Percentiles rank a stretch among this genome's conserved stretches.
phyloP scores from a whole-genome alignment of 768 basidiomycete species.

The Auricularia heimuer region DNA sequence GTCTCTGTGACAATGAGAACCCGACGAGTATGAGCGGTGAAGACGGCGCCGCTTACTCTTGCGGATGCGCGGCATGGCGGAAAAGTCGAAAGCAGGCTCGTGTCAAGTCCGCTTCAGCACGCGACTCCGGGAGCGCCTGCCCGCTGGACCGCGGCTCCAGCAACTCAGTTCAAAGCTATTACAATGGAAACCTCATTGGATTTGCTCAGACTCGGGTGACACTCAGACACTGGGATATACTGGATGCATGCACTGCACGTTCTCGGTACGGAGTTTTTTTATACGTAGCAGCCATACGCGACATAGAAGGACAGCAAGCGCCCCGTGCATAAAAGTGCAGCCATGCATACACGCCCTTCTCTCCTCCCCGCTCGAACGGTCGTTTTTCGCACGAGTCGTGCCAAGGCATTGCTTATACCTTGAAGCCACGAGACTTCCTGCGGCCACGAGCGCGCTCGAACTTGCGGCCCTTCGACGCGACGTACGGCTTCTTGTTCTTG shows the following conservation, averaged over 20 bases:
- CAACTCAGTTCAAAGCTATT: too few species aligned
- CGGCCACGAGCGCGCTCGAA: conserved; percentile 98
- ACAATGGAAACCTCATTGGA: too few species aligned
- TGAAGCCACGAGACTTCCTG: conserved; percentile 96
- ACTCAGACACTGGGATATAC: background rate
- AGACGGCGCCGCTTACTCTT: conserved; percentile 12
- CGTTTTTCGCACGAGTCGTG: background rate
- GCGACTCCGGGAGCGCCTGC: too few species aligned
- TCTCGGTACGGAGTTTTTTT: background rate
- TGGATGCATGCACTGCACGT: background rate
- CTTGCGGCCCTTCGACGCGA: conserved; percentile 94
- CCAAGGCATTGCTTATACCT: conserved; percentile 50
- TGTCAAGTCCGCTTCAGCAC: background rate
- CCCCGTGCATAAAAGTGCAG: background rate
- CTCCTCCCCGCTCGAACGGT: background rate
- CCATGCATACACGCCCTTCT: background rate
- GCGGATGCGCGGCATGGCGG: conserved; percentile 15
- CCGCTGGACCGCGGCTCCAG: too few species aligned
- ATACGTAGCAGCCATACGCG: background rate
- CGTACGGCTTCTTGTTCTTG: conserved; percentile 98
- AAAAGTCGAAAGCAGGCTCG: background rate
- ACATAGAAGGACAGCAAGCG: conserved; percentile 1
- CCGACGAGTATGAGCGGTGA: background rate
- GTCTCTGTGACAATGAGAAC: conserved; percentile 47
- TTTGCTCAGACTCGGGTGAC: background rate